Conservation (phyloP, 2,329 filamentous ascomycete genomes). For the Penicillium polonicum region DNA sequence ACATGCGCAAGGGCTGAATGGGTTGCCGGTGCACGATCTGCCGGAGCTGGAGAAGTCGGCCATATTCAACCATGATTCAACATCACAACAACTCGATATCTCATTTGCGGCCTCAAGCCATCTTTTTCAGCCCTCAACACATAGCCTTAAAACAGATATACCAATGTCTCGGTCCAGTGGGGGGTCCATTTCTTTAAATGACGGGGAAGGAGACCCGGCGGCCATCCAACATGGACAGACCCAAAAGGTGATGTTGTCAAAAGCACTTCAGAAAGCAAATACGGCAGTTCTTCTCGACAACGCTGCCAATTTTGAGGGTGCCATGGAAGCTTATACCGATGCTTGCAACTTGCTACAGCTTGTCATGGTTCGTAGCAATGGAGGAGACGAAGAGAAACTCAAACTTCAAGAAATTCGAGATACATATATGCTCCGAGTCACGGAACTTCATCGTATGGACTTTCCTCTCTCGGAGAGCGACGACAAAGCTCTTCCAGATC, state of each 20-base stretch:
- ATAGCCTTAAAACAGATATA: constrained; percentile 9
- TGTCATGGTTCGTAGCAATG: constrained; percentile 80
- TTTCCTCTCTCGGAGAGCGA: constrained; percentile 49
- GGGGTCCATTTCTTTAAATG: constrained; percentile 26
- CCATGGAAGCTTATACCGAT: constrained; percentile 85
- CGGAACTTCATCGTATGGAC: constrained; percentile 74
- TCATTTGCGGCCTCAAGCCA: constrained; percentile 23
- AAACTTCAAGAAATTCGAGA: constrained; percentile 91
- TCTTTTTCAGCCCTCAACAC: constrained; percentile 16
- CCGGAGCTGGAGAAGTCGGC: constrained; percentile 21
- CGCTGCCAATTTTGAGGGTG: constrained; percentile 89
- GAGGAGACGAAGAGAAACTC: constrained; percentile 74
- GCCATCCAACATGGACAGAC: constrained; percentile 55
- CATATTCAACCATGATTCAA: constrained; percentile 17
- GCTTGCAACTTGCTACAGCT: constrained; percentile 85
- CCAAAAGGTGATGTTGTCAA: constrained; percentile 95
- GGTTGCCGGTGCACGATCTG: constrained; percentile 20
- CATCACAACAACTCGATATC: constrained; percentile 25
- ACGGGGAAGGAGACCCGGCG: constrained; percentile 29
- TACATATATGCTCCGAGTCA: constrained; percentile 87
- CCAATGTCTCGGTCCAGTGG: constrained; percentile 26
- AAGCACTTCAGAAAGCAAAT: constrained; percentile 91
- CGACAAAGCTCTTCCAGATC: constrained; percentile 74
- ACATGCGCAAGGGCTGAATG: constrained; percentile 4
- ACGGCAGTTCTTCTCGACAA: constrained; percentile 94